Percentiles rank a stretch among this genome's conserved stretches.
Conservation (phyloP, 345 rosid genomes). For the Boechera divaricarpa region DNA sequence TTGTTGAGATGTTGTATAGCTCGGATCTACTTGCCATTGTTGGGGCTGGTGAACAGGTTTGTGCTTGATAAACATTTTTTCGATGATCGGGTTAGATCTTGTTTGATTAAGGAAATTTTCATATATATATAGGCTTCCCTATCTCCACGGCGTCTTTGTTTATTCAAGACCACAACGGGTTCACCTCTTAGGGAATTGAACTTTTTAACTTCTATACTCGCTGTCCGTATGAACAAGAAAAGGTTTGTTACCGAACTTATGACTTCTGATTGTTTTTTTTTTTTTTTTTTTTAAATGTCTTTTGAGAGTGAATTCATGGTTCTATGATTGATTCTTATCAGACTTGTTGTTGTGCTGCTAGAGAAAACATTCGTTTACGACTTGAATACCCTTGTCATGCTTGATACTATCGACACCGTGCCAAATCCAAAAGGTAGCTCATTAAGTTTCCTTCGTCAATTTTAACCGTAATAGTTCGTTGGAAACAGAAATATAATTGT, state of each 20-base stretch:
- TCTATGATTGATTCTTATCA: constrained; percentile 47
- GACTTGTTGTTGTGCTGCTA: constrained; percentile 85
- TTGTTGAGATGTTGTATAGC: constrained; percentile 91
- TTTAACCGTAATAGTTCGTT: background rate
- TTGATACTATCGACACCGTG: constrained; percentile 80
- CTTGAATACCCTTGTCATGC: constrained; percentile 64
- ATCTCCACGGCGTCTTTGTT: constrained; percentile 82
- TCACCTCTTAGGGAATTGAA: constrained; percentile 72
- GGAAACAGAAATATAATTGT: background rate
- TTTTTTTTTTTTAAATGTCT: background rate
- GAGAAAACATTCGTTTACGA: constrained; percentile 83
- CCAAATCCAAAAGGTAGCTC: constrained; percentile 76
- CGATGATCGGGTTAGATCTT: background rate
- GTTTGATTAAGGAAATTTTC: constrained; percentile 34
- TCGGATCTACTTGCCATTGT: constrained; percentile 94
- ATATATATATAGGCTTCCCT: constrained; percentile 60
- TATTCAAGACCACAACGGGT: constrained; percentile 73
- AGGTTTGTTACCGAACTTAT: constrained; percentile 47
- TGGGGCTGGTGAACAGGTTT: constrained; percentile 98
- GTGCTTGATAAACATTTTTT: background rate
- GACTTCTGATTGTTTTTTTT: background rate
- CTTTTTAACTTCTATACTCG: constrained; percentile 82
- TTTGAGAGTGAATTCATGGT: constrained; percentile 24
- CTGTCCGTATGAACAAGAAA: constrained; percentile 77
- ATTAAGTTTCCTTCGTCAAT: background rate